Base-by-base conservation (phyloP, 1,284 basidiomycete genomes). In the Ceratorhiza oryzae-sativae region DNA sequence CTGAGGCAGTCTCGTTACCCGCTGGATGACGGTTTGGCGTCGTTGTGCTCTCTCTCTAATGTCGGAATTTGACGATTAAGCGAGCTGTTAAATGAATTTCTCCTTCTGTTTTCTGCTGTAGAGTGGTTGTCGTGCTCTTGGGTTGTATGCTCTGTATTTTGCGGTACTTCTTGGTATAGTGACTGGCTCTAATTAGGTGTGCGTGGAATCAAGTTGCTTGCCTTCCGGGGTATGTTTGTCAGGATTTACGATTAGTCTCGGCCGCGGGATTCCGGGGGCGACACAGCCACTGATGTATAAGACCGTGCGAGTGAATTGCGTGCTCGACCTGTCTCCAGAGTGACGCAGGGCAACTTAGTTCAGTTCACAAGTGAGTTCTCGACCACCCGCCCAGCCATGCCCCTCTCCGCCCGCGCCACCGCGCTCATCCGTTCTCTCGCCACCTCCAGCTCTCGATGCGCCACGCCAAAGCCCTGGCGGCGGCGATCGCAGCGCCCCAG, bases 261-360 rank as follows among this genome's bases (percentile, higher is more conserved):
- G 34, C 55, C 32, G 30, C 9, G 10, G 42, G 34, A 58, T 34
- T 39, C 13, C 36, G 13, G 32, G 20, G 6, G 12, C 27, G n/a
- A 27, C 61, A 63, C 45, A 63, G 61, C 61, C 61, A 63, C 61
- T 63, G 46, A 48, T 48, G 34, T 32, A 20, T 48, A 8, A 39
- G 3, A 20, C 55, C 55, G 55, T 58, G 55, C 55, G 55, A 58
- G 27, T 23, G 55, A 20, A 67, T 67, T 51, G 63, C 63, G 63
- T 67, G 63, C 63, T 67, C 34, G 36, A 53, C 63, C 36, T 42
- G n/a, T 18, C 63, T 55, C n/a, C 63, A 39, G 34, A 55, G 9
- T 55, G 48, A 65, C 45, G 42, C 45, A 46, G 49, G 45, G 41
- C 13, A 18, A 42, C 60, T 46, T 41, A 49, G n/a, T 58, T 34